Percentiles rank a stretch among this genome's conserved stretches.
These are phyloP conservation scores for Botryosphaeria dothidea DNA, from an alignment of 2,329 filamentous ascomycete genomes.

Conservation along the genomic window DNA sequence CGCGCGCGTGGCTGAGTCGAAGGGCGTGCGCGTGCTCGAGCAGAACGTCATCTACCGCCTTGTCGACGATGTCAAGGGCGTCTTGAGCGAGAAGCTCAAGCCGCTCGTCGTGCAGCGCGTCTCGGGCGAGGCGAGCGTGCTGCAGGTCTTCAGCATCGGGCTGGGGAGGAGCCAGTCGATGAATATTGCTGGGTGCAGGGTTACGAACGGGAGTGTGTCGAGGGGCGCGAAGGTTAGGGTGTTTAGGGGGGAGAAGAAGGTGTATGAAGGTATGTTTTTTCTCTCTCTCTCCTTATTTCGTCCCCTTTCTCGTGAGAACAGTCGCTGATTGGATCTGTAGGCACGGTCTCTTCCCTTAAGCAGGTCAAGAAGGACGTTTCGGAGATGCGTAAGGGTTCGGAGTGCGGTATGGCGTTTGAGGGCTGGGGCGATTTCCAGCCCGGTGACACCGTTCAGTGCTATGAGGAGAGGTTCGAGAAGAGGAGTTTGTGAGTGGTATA, in stretches of 20 bases:
- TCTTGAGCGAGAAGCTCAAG: conserved; percentile 69
- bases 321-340: conserved; percentile 47
- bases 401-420: conserved; percentile 87
- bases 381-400: conserved; percentile 88
- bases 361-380: conserved; percentile 88
- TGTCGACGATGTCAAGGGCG: conserved; percentile 68
- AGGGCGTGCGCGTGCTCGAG: conserved; percentile 76
- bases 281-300: background rate
- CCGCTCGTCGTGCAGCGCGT: conserved; percentile 69
- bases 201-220: conserved; percentile 76
- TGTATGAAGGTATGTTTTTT: conserved; percentile 77
- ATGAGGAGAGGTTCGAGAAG: conserved; percentile 76
- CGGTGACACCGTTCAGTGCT: conserved; percentile 86
- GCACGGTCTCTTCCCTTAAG: conserved; percentile 77
- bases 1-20: conserved; percentile 65
- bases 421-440: conserved; percentile 74
- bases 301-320: background rate
- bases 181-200: conserved; percentile 82
- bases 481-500: conserved; percentile 47
- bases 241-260: conserved; percentile 63
- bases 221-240: conserved; percentile 69
- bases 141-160: conserved; percentile 82
- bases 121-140: conserved; percentile 82
- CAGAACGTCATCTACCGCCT: conserved; percentile 85
- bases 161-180: conserved; percentile 69